Percentiles rank a stretch among this genome's conserved stretches.
phyloP scores from a whole-genome alignment of 1,284 basidiomycete species.

The Fistulinella cinereoalba region DNA sequence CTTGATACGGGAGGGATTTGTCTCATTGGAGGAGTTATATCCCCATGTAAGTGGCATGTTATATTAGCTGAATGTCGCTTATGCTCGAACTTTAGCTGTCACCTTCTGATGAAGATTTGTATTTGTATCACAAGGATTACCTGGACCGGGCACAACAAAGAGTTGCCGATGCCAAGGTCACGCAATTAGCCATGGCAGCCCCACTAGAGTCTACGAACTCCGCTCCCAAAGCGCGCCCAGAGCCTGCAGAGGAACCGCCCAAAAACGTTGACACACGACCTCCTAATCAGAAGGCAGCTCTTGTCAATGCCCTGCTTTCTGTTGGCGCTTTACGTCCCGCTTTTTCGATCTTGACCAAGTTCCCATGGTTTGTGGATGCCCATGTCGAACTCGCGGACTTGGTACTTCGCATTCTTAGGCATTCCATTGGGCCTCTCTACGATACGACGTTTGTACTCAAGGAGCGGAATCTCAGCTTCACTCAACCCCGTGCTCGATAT shows the following conservation, averaged over 20 bases:
- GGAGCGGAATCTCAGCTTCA: slow-evolving; percentile 58
- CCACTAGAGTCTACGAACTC: slow-evolving; percentile 66
- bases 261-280: slow-evolving; percentile 46
- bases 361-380: slow-evolving; percentile 83
- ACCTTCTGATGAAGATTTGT: slow-evolving; percentile 77
- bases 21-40: slow-evolving; percentile 83
- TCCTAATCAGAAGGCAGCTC: slow-evolving; percentile 79
- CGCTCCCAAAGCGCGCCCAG: slow-evolving; percentile 37
- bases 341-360: slow-evolving; percentile 76
- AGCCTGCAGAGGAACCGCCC: slow-evolving; percentile 42
- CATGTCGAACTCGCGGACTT: slow-evolving; percentile 84
- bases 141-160: slow-evolving; percentile 62
- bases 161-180: slow-evolving; percentile 67
- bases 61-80: slow-evolving; percentile 1
- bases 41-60: slow-evolving; percentile 69
- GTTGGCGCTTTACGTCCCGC: slow-evolving; percentile 82
- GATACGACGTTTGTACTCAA: slow-evolving; percentile 49
- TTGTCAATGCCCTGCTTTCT: slow-evolving; percentile 80
- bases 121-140: slow-evolving; percentile 65
- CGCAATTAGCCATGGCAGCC: slow-evolving; percentile 86
- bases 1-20: slow-evolving; percentile 84
- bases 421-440: slow-evolving; percentile 70
- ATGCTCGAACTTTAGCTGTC: slow-evolving; percentile 50
- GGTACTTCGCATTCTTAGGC: slow-evolving; percentile 69
- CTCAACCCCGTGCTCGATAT: slow-evolving; percentile 60